phyloP scores from a whole-genome alignment of 176 grass and related monocot genomes.

The Phragmites australis region DNA sequence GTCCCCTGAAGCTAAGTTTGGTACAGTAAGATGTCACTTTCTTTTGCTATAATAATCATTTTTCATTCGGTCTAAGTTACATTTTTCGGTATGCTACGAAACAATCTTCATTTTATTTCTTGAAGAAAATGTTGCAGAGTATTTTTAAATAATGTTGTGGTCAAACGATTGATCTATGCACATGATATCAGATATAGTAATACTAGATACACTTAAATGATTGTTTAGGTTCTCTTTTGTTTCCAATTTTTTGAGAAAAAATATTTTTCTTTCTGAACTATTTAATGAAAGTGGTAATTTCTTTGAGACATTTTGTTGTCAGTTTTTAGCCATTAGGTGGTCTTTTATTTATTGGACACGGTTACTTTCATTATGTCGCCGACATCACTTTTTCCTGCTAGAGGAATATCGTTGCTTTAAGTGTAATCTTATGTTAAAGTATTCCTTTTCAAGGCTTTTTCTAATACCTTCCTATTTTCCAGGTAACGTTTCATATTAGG shows the following conservation, averaged over 20 bases:
- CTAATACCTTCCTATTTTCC: constrained; percentile 32
- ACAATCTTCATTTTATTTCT: not conserved
- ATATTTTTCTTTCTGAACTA: constrained; percentile 28
- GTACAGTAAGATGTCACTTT: not conserved
- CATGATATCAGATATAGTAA: constrained; percentile 22
- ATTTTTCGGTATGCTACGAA: constrained; percentile 1
- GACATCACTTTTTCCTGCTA: constrained; percentile 1
- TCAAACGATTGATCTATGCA: not conserved
- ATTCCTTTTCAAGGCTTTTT: not conserved
- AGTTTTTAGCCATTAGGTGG: not conserved
- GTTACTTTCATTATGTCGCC: not conserved
- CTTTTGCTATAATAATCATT: constrained; percentile 8
- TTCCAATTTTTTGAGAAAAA: not conserved
- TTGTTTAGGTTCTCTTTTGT: constrained; percentile 23
- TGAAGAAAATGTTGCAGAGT: constrained; percentile 9
- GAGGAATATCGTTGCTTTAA: constrained; percentile 32
- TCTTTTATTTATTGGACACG: not conserved
- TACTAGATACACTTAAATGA: constrained; percentile 7
- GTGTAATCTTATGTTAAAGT: not conserved
- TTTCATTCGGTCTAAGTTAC: constrained; percentile 14
- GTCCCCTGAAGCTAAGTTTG: constrained; percentile 15
- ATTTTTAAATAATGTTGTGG: not conserved
- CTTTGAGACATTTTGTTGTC: not conserved
- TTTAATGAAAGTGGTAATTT: constrained; percentile 18
- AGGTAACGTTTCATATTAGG: constrained; percentile 89